Base-by-base conservation (phyloP, 2,329 filamentous ascomycete genomes). In the Trichophyton benhamiae region DNA sequence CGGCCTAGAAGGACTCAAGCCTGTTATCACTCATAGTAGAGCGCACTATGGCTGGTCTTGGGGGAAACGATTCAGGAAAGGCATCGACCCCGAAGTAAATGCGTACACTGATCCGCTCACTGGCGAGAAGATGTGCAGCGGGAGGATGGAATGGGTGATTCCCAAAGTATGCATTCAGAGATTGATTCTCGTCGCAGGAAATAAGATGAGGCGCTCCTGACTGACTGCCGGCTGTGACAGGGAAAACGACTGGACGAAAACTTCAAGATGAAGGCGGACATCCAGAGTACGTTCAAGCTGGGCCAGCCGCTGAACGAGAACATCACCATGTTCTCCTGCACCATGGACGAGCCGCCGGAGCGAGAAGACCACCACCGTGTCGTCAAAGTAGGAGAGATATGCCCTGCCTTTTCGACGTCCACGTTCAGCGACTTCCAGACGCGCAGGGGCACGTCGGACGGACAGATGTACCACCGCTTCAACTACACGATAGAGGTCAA, bases 21-120 rank as follows among this genome's bases (percentile, higher is more conserved):
- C 63, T 13, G 58, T 36, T 8, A 60, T 61, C 15, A 58, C 52
- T 36, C 58, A 58, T 13, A 62, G 61, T 17, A 58, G 61, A 42
- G 60, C 60, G n/a, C 63, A 64, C 42, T 64, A 64, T 59, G 63
- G 63, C 13, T 64, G 49, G 53, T 13, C 22, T 22, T 60, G 52
- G 48, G 48, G 44, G 13, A 58, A 57, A 17, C 53, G 53, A 1
- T 64, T 64, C 53, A 30, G 61, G n/a, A 30, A 58, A 38, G 63
- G 63, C 5, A 42, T 64, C 42, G 63, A 64, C 44, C 36, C 44
- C 11, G 61, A 60, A 22, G 33, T 17, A 15, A 42, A 64, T 30
- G 22, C 52, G 8, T 60, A 58, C 41, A 49, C 55, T 6, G 36
- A 60, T 48, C 30, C 22, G 11, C 57, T 60, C 22, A 44, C 27